phyloP scores from a whole-genome alignment of 441 rosid species.

The Syzygium syzygioides region DNA sequence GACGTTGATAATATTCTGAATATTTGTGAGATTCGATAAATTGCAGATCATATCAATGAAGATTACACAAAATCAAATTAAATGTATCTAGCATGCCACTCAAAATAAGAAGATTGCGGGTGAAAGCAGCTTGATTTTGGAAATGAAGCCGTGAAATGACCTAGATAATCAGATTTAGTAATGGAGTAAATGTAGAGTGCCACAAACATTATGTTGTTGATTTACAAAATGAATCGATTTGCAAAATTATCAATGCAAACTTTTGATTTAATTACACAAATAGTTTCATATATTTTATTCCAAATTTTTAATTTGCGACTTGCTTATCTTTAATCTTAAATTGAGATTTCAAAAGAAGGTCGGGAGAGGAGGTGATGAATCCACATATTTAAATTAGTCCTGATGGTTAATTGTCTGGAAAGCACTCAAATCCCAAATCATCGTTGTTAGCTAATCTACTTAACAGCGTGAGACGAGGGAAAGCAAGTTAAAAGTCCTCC shows the following conservation, averaged over 20 bases:
- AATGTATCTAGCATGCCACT: background rate
- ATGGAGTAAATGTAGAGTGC: background rate
- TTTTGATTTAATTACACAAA: background rate
- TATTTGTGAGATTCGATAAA: background rate
- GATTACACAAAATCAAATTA: background rate
- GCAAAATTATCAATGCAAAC: background rate
- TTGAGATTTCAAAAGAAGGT: too few relatives aligned
- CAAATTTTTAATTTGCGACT: too few relatives aligned
- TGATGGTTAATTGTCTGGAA: too few relatives aligned
- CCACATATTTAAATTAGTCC: too few relatives aligned
- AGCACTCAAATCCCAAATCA: background rate
- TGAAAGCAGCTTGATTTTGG: background rate
- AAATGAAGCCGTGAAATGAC: background rate
- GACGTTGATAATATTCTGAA: too few relatives aligned
- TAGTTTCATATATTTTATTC: background rate
- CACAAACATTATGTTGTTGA: background rate
- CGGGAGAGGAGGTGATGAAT: too few relatives aligned
- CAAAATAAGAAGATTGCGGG: background rate
- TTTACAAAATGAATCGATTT: background rate
- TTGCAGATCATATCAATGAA: background rate
- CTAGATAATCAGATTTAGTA: background rate
- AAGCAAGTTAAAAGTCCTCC: too few relatives aligned
- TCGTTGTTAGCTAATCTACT: background rate
- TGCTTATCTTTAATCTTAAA: too few relatives aligned
- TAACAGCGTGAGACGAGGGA: background rate